Evolutionary conservation across 2,329 filamentous ascomycete species (phyloP).

Genomic region (Trichoderma sp.): DNA sequence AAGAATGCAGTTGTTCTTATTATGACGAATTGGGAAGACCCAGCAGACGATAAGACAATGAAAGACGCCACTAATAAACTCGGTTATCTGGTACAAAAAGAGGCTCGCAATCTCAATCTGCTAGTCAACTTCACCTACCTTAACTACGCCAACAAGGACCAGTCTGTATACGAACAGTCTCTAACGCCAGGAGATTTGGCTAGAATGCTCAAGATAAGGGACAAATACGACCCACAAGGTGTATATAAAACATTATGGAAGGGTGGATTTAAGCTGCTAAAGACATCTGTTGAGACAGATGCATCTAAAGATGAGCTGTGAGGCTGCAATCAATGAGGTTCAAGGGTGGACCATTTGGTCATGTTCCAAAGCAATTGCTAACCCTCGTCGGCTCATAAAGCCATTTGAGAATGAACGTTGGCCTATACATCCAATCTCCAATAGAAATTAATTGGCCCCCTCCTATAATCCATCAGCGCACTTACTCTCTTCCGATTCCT

Average conservation of each 20-base stretch:
- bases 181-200: not conserved
- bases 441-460: too few relatives aligned
- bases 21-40: not conserved
- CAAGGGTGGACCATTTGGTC: not conserved
- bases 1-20: not conserved
- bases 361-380: not conserved
- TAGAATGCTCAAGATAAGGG: not conserved
- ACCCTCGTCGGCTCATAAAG: not conserved
- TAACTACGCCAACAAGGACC: not conserved
- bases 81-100: not conserved
- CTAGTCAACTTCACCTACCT: not conserved
- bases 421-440: too few relatives aligned
- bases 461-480: too few relatives aligned
- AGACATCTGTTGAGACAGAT: not conserved
- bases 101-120: not conserved
- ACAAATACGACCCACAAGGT: not conserved
- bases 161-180: not conserved
- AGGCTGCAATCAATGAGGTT: not conserved
- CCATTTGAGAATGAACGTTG: too few relatives aligned
- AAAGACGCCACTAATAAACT: not conserved
- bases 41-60: not conserved
- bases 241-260: not conserved
- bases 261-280: not conserved
- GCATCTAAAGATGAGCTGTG: not conserved
- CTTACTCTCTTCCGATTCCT: too few relatives aligned